Conservation (phyloP, 2,329 filamentous ascomycete genomes). For the Verticillium klebahnii region DNA sequence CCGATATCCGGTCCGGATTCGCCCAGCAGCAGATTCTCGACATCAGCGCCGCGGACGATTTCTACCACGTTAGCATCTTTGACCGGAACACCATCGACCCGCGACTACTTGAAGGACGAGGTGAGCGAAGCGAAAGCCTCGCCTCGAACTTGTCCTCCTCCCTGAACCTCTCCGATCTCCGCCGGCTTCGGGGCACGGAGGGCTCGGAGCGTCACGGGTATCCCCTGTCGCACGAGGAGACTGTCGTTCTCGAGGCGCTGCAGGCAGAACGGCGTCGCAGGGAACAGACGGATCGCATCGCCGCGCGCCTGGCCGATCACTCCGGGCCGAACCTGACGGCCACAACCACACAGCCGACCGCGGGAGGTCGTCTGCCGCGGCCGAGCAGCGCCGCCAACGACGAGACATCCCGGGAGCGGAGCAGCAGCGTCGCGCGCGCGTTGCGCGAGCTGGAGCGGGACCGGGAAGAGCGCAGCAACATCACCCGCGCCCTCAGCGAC, state of each 20-base stretch:
- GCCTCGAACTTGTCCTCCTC: constrained; percentile 16
- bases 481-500: constrained; percentile 15
- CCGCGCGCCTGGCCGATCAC: constrained; percentile 10
- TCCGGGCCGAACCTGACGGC: neutral
- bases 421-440: constrained; percentile 19
- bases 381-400: constrained; percentile 11
- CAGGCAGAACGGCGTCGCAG: constrained; percentile 48
- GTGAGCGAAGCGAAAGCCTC: constrained; percentile 35
- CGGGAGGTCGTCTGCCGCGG: constrained; percentile 2
- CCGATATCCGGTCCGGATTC: constrained; percentile 66
- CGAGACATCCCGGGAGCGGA: constrained; percentile 26
- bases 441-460: constrained; percentile 10
- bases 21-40: constrained; percentile 63
- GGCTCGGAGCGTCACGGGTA: constrained; percentile 22
- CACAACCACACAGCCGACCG: neutral
- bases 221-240: constrained; percentile 46
- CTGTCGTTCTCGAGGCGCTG: constrained; percentile 51
- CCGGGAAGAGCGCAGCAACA: neutral
- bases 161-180: constrained; percentile 27
- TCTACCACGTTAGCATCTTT: constrained; percentile 51
- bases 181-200: constrained; percentile 5
- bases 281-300: constrained; percentile 26
- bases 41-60: constrained; percentile 54
- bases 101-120: constrained; percentile 42
- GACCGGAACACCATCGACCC: constrained; percentile 53